Conservation (phyloP, 768 basidiomycete species). For the Lepiota venenata region DNA sequence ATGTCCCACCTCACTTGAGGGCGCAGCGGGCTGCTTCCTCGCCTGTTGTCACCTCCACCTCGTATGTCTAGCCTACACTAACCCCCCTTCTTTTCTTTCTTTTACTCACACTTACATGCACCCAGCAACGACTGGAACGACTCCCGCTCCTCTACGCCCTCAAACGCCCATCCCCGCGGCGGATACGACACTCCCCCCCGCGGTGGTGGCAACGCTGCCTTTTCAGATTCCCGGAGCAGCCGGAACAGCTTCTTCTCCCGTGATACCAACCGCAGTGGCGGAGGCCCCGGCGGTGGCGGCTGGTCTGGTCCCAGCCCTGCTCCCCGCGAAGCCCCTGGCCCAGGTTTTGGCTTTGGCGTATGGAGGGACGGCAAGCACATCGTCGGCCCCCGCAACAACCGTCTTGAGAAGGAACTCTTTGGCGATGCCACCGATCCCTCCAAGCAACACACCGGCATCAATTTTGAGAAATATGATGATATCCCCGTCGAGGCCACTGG, state of each 20-base stretch:
- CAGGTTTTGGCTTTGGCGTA: conserved; percentile 55
- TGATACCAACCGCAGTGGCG: conserved; percentile 38
- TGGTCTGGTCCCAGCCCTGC: conserved; percentile 38
- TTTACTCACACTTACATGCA: conserved; percentile 13
- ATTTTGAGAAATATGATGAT: conserved; percentile 99
- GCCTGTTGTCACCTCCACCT: conserved; percentile 39
- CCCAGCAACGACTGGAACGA: conserved; percentile 72
- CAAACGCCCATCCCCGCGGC: conserved; percentile 40
- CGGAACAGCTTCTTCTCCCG: conserved; percentile 23
- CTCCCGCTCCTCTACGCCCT: conserved; percentile 64
- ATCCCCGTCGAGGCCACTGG: conserved; percentile 99
- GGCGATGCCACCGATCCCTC: conserved; percentile 84
- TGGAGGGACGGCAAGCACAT: conserved; percentile 93
- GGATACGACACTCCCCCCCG: conserved; percentile 35
- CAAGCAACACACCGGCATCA: conserved; percentile 95
- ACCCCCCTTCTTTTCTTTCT: no score
- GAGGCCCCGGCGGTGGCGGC: conserved; percentile 30
- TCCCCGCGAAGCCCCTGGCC: conserved; percentile 15
- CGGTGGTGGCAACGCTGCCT: conserved; percentile 32
- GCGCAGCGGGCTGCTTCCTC: conserved; percentile 72
- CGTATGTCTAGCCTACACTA: conserved; percentile 36
- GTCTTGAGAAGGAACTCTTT: conserved; percentile 95
- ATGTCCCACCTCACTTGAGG: conserved; percentile 89
- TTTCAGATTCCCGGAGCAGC: conserved; percentile 18
- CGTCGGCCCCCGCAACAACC: conserved; percentile 76